Conservation (phyloP, 371 early-diverging fungal genomes). For the Mucor piriformis region DNA sequence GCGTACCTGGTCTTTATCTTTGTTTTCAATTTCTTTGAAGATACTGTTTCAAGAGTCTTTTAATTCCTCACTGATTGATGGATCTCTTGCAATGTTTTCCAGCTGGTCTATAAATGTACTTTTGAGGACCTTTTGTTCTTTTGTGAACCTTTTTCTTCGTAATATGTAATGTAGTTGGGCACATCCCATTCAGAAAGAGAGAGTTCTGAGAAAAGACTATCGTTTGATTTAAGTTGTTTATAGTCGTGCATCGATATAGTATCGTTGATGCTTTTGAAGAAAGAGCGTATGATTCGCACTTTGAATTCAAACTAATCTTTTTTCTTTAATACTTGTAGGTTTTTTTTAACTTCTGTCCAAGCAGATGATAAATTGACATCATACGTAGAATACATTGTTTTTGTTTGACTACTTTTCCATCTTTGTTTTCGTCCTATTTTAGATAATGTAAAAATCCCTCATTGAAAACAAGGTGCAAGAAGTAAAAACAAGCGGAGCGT, state of each 20-base stretch:
- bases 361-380: no score
- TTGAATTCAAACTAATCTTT: no score
- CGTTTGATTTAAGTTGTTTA: constrained; percentile 14
- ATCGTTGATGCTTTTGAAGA: not conserved
- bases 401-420: no score
- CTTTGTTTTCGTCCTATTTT: no score
- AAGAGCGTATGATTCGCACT: no score
- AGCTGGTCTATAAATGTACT: constrained; percentile 16
- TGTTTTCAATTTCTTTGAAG: constrained; percentile 16
- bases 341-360: no score
- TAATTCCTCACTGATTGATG: constrained; percentile 18
- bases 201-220: constrained; percentile 13
- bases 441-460: no score
- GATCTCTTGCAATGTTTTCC: constrained; percentile 11
- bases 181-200: constrained; percentile 11
- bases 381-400: no score
- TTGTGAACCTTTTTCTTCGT: constrained; percentile 15
- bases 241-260: constrained; percentile 9
- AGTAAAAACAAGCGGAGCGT: no score
- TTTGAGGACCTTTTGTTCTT: constrained; percentile 15
- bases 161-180: constrained; percentile 17
- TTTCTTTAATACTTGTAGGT: no score
- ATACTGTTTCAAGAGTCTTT: constrained; percentile 11
- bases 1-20: constrained; percentile 10
- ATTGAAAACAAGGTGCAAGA: no score